Evolutionary conservation across 257 asterid species (phyloP).

Genomic region (Apocynum venetum): DNA sequence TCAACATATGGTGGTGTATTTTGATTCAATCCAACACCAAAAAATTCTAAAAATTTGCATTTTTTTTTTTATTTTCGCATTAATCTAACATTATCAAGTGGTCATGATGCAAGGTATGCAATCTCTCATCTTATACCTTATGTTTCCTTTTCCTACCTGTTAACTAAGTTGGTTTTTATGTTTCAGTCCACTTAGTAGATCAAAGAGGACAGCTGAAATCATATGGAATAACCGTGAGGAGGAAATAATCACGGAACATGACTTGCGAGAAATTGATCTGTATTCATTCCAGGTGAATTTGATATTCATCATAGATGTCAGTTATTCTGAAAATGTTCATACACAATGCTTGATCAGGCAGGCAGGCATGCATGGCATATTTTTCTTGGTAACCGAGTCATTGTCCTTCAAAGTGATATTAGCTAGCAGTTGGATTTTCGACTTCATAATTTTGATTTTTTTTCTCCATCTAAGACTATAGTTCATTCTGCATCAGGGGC

Average conservation of each 20-base stretch:
- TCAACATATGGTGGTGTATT: background rate
- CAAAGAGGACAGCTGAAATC: conserved; percentile 93
- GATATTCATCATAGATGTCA: background rate
- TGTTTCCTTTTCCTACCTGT: conserved; percentile 13
- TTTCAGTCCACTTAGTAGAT: conserved; percentile 81
- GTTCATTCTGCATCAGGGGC: conserved; percentile 49
- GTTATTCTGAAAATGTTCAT: background rate
- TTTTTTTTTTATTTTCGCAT: background rate
- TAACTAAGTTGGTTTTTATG: conserved; percentile 19
- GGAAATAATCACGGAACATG: conserved; percentile 69
- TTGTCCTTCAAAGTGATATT: background rate
- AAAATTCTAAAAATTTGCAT: background rate
- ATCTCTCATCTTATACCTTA: background rate
- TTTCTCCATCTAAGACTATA: background rate
- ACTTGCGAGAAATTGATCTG: conserved; percentile 88
- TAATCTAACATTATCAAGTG: background rate
- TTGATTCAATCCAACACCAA: background rate
- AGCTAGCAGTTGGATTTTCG: background rate
- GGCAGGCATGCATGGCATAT: background rate
- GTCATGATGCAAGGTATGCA: background rate
- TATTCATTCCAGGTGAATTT: conserved; percentile 85
- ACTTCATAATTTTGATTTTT: background rate
- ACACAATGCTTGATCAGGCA: background rate
- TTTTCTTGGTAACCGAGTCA: conserved; percentile 9
- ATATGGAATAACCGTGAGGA: conserved; percentile 75